Evolutionary conservation across 768 basidiomycete genomes (phyloP), one percentile per base, ranked within the genome.

Genomic region (Boletus rubescentipes): DNA sequence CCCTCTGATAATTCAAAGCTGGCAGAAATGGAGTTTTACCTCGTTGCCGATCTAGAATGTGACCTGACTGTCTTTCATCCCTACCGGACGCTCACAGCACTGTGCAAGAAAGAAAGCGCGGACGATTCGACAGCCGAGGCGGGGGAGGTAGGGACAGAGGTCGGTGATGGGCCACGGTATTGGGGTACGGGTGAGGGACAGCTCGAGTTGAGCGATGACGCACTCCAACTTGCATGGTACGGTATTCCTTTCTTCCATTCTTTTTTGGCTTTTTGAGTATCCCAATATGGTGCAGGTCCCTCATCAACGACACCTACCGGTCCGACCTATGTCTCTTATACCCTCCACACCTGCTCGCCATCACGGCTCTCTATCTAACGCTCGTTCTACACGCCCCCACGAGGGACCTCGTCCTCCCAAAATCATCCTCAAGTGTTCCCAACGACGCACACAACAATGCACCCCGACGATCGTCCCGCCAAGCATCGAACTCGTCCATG

Each of bases 1-100:
- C 84, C 90, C 0, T 81, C 88, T 0, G 94, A 97, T 66, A 89
- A 95, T 63, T 82, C 88, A 11, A 94, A 93, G 65, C 77, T 99
- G 14, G 97, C 95, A 4, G 97, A 99, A 70, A 98, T 98, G 95
- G 96, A 98, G 68, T 98, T 98, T 74, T 98, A 96, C 73, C 85
- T 98, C 10, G 87, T 99, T 21, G 93, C 93, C 65, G 95, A 99
- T 67, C 81, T 98, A 26, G 94, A 97, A 69, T 98, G 96, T 64
- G 93, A 98, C 71, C 75, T 99, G 39, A 82, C 87, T 50, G 81
- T 98, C 9, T 98, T 93, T 69, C 97, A 98, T 68, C 96, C 97
- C 0, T 99, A 99, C 72, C 86, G 93, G 47, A 91, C 93, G 0
- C 81, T 98, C 21, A 74, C 89, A 38, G 77, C 88, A 2, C 75